Percentiles rank a stretch among this genome's conserved stretches.
phyloP scores from a whole-genome alignment of 768 basidiomycete genomes.

The Tylopilus intermedius region DNA sequence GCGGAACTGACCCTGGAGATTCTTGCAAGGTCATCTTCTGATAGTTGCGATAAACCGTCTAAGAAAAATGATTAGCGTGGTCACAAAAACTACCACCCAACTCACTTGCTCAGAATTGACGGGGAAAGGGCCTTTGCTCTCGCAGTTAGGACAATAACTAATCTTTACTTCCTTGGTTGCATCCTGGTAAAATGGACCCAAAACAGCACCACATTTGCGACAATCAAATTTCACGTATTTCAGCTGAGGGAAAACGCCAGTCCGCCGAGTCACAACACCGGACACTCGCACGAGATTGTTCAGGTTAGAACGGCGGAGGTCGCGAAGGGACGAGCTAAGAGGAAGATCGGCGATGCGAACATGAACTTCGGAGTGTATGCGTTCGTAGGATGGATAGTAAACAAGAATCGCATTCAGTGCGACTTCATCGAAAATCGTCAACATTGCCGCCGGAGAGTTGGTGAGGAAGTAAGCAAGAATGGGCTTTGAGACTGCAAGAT shows the following conservation, averaged over 20 bases:
- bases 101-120: slow-evolving; percentile 93
- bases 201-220: slow-evolving; percentile 84
- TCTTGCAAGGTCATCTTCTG: slow-evolving; percentile 99
- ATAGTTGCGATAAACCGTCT: slow-evolving; percentile 98
- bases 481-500: slow-evolving; percentile 86
- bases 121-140: slow-evolving; percentile 90
- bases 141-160: slow-evolving; percentile 91
- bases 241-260: slow-evolving; percentile 97
- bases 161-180: slow-evolving; percentile 90
- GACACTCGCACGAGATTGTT: slow-evolving; percentile 94
- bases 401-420: slow-evolving; percentile 91
- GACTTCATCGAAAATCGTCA: slow-evolving; percentile 91
- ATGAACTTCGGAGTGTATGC: slow-evolving; percentile 97
- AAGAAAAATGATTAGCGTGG: neutral
- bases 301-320: slow-evolving; percentile 85
- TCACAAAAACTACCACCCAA: neutral
- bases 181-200: slow-evolving; percentile 98
- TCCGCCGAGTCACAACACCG: slow-evolving; percentile 93
- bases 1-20: slow-evolving; percentile 95
- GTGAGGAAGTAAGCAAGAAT: slow-evolving; percentile 97
- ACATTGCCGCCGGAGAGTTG: slow-evolving; percentile 90
- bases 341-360: slow-evolving; percentile 95
- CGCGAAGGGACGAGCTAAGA: slow-evolving; percentile 82
- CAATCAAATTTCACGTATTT: slow-evolving; percentile 99
- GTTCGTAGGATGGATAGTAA: slow-evolving; percentile 93